Evolutionary conservation across 169 alveolate genomes (phyloP).

Genomic region (Plasmodium inui): DNA sequence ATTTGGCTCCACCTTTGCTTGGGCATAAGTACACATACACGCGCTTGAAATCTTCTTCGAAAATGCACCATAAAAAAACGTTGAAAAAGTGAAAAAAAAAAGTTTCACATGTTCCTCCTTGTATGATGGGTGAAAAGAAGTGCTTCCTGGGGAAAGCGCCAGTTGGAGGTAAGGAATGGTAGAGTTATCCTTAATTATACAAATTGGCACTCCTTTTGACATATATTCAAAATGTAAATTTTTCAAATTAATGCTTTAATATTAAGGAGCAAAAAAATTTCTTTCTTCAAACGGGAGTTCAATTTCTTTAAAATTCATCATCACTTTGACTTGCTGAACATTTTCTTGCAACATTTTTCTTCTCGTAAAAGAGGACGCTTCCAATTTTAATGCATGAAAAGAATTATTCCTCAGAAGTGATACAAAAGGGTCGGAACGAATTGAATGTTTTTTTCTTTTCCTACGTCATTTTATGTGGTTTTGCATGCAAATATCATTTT

Average conservation of each 20-base stretch:
- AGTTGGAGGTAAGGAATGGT: background rate
- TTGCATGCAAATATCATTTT: background rate
- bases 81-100: background rate
- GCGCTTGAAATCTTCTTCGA: background rate
- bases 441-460: background rate
- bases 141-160: background rate
- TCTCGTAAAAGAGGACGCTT: background rate
- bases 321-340: background rate
- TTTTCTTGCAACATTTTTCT: background rate
- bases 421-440: background rate
- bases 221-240: background rate
- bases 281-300: background rate
- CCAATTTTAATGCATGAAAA: background rate
- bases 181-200: background rate
- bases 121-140: background rate
- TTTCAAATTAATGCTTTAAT: background rate
- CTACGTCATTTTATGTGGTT: background rate
- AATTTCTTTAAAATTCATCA: background rate
- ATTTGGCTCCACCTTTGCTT: background rate
- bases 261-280: background rate
- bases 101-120: background rate
- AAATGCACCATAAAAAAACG: background rate
- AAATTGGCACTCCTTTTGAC: background rate
- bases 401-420: background rate
- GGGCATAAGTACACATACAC: background rate